Evolutionary conservation across 768 basidiomycete genomes (phyloP), one percentile per base, ranked within the genome.

Genomic region (Multifurca ochricompacta): DNA sequence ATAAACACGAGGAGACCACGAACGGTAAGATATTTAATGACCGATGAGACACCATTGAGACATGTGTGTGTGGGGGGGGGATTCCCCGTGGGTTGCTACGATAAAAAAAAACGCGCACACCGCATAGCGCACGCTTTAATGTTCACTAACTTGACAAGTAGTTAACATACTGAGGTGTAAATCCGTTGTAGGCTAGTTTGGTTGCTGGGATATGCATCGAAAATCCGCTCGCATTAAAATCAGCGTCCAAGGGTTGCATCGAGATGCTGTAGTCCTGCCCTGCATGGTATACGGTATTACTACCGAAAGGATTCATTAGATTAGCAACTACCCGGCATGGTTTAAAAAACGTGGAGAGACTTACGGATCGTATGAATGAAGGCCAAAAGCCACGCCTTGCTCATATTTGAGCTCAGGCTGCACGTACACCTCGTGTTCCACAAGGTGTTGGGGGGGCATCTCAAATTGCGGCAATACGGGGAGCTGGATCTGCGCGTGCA

Each of bases 261-360:
- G 58, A 49, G 16, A 48, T 46, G 32, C 39, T 11, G 37, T 59
- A 59, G 43, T 57, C 54, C 37, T 59, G 58, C 28, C 48, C 54
- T 18, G 47, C 49, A 16, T 59, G 58, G 36, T 57, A 59, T 43
- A 48, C 34, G 19, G 48, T 16, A 30, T 32, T 30, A 30, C 30
- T 31, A 18, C 16, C n/a, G 48, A n/a, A 19, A 34, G 37, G 18
- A 16, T 37, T 25, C n/a, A n/a, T 19, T 44, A 34, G 23, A 28
- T 54, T 19, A 54, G 31, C 19, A 23, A 21, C 47, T 19, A n/a
- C 21, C 7, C 19, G 37, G 31, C 31, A 19, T 34, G 27, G 13
- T 21, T 16, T n/a, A n/a, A n/a, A 35, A 34, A 9, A 9, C 18
- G 28, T 48, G 40, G 27, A 7, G 27, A 16, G 39, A 59, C 58